phyloP scores from a whole-genome alignment of 2,329 filamentous ascomycete genomes.

The Talaromyces verruculosus region DNA sequence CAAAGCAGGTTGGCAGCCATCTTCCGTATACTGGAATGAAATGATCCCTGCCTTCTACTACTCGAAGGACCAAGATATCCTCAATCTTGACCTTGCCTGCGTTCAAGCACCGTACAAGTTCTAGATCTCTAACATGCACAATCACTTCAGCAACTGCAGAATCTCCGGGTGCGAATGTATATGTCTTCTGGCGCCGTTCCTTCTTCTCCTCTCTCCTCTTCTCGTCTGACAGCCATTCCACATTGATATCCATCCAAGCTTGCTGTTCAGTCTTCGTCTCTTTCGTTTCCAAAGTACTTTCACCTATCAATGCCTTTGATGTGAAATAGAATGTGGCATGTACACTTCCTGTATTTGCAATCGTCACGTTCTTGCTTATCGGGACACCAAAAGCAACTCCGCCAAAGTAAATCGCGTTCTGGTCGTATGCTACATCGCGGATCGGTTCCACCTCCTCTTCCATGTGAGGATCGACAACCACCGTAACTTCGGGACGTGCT shows the following conservation, averaged over 20 bases:
- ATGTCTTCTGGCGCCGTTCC: constrained; percentile 42
- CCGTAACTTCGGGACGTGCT: constrained; percentile 74
- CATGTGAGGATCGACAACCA: constrained; percentile 68
- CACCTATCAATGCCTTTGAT: constrained; percentile 61
- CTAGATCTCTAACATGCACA: constrained; percentile 63
- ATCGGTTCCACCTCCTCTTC: constrained; percentile 38
- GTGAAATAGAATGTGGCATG: constrained; percentile 77
- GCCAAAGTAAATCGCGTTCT: constrained; percentile 73
- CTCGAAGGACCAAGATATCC: constrained; percentile 82
- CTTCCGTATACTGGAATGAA: constrained; percentile 77
- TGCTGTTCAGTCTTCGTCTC: constrained; percentile 43
- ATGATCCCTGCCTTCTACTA: constrained; percentile 81
- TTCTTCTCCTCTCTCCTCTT: constrained; percentile 30
- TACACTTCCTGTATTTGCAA: constrained; percentile 89
- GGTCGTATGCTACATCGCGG: constrained; percentile 35
- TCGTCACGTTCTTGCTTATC: constrained; percentile 68
- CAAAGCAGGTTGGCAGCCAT: constrained; percentile 82
- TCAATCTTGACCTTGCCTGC: constrained; percentile 66
- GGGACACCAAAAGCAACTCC: constrained; percentile 67
- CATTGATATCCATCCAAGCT: constrained; percentile 69
- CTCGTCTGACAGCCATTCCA: constrained; percentile 55
- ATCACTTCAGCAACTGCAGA: constrained; percentile 70
- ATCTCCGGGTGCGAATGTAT: constrained; percentile 81
- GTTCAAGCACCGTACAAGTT: constrained; percentile 70
- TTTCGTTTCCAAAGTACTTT: constrained; percentile 33